Evolutionary conservation across 116 monocot genomes (phyloP).

Genomic region (Trichopus zeylanicus): DNA sequence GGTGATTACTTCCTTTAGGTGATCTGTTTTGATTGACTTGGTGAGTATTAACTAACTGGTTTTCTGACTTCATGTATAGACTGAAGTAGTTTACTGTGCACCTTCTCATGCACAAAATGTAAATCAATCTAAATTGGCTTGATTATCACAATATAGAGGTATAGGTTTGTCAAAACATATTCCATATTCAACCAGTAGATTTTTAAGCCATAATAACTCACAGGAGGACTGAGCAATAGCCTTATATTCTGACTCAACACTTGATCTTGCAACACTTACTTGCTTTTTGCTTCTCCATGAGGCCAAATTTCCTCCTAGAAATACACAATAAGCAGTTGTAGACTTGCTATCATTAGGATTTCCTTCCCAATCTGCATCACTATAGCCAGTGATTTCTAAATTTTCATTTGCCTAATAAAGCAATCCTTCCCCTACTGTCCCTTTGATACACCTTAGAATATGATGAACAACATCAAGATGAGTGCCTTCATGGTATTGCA

Average conservation of each 20-base stretch:
- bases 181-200: background rate
- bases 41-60: background rate
- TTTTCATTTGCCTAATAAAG: background rate
- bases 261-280: background rate
- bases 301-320: background rate
- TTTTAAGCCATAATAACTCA: conserved; percentile 1
- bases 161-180: background rate
- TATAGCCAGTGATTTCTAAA: background rate
- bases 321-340: background rate
- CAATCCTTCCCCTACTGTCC: background rate
- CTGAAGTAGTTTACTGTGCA: background rate
- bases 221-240: background rate
- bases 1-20: background rate
- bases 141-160: background rate
- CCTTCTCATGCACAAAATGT: conserved; percentile 1
- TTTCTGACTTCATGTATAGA: background rate
- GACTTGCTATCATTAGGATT: background rate
- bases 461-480: background rate
- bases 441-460: background rate
- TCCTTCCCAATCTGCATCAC: background rate
- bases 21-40: background rate
- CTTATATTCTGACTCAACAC: background rate
- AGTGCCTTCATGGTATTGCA: background rate
- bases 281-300: background rate
- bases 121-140: background rate